Evolutionary conservation across 2,329 filamentous ascomycete species (phyloP).

Genomic region (Aureobasidium sp.): DNA sequence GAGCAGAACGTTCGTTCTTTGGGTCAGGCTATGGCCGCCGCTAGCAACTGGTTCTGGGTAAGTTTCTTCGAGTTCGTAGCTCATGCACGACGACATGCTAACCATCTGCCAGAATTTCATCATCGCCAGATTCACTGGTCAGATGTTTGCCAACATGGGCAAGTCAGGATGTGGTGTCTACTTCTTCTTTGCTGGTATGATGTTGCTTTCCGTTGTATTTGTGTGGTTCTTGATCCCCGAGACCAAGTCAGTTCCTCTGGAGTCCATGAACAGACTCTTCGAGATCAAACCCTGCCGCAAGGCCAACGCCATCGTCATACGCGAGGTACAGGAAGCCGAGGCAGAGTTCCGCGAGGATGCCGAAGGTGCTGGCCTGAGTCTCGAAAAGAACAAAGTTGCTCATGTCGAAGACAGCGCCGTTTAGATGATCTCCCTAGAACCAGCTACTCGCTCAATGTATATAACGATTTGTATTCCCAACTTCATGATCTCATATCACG

Average conservation of each 20-base stretch:
- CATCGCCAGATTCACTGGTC: conserved; percentile 32
- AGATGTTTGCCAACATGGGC: conserved; percentile 44
- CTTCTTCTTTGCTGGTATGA: conserved; percentile 43
- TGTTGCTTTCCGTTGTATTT: conserved; percentile 37
- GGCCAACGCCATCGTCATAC: conserved; percentile 34
- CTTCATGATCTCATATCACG: neutral
- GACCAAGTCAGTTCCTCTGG: conserved; percentile 39
- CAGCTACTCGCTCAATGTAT: neutral
- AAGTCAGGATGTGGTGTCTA: conserved; percentile 31
- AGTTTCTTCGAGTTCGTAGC: neutral
- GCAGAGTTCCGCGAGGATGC: conserved; percentile 8
- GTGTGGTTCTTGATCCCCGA: conserved; percentile 38
- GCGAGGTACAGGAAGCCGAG: conserved; percentile 20
- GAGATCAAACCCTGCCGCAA: conserved; percentile 35
- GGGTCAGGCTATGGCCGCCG: conserved; percentile 27
- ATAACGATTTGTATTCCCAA: neutral
- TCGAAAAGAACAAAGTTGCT: conserved; percentile 6
- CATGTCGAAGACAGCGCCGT: neutral
- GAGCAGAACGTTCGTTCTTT: conserved; percentile 31
- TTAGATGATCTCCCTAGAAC: neutral
- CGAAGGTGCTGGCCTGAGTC: conserved; percentile 2
- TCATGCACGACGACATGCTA: neutral
- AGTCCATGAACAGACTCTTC: conserved; percentile 41
- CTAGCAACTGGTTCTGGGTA: conserved; percentile 26
- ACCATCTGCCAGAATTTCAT: conserved; percentile 23